phyloP scores from a whole-genome alignment of 2,329 filamentous ascomycete species.

The Gyromitra esculenta region DNA sequence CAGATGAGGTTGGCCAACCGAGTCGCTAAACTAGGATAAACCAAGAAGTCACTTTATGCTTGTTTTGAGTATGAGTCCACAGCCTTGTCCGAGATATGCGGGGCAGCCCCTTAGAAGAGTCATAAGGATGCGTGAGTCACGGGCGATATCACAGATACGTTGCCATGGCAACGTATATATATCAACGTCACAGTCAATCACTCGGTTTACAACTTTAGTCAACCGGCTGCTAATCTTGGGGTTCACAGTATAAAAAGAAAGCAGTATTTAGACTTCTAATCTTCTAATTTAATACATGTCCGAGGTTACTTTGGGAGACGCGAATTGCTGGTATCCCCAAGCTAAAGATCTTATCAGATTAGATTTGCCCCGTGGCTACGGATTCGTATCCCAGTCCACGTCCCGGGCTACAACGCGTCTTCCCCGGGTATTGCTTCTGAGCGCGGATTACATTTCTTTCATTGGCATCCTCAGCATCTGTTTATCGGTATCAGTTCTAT shows the following conservation, averaged over 20 bases:
- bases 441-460: background rate
- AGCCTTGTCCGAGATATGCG: too few species aligned
- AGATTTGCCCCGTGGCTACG: constrained; percentile 24
- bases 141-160: background rate
- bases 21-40: too few species aligned
- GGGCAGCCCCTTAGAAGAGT: background rate
- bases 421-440: constrained; percentile 3
- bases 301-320: too few species aligned
- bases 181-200: background rate
- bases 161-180: background rate
- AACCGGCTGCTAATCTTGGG: background rate
- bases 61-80: too few species aligned
- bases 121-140: constrained; percentile 2
- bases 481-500: background rate
- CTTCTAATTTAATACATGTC: too few species aligned
- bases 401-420: constrained; percentile 27
- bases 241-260: too few species aligned
- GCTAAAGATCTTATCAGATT: constrained; percentile 23
- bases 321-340: too few species aligned
- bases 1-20: too few species aligned
- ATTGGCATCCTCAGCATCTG: background rate
- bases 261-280: too few species aligned
- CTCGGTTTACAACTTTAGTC: background rate
- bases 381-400: background rate
- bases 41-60: too few species aligned